Base-by-base conservation (phyloP, 495 filamentous ascomycete genomes). In the Lineolata rhizophorae region DNA sequence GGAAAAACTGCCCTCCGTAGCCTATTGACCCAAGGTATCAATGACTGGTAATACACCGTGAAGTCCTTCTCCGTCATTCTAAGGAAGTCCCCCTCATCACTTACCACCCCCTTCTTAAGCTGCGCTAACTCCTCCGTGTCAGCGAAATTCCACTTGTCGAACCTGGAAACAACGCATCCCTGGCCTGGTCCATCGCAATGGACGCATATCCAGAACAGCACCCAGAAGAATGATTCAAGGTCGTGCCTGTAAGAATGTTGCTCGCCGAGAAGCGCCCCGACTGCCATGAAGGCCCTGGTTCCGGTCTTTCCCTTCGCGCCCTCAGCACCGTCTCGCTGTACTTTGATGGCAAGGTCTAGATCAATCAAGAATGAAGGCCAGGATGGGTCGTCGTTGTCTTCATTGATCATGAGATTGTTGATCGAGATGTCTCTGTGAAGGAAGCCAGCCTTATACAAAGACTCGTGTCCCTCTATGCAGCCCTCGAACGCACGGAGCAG, bases 161-260 rank as follows among this genome's bases (percentile, higher is more conserved):
- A 49, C 9, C 30, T 15, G 31, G 16, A 19, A 9, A 40, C 28
- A 20, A 37, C 35, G 17, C 31, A 30, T 12, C 38, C 30, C 5
- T 34, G 12, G 8, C 35, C 14, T n/a, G n/a, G n/a, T n/a, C n/a
- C n/a, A 27, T 39, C 26, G 19, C 38, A 43, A 32, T 46, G 33
- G 25, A 46, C 40, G 28, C 42, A 48, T 31, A 43, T 45, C 42
- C 45, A 50, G 35, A 52, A 64, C 0, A 66, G 35, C 15, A 67
- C 58, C 55, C 53, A 65, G 38, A 66, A 65, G 42, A 67, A 63
- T 16, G 55, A 66, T 45, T 67, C 58, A 9, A 67, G 50, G 36
- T 60, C 51, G 31, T 61, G 50, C 51, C 57, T 53, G 27, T 57
- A 60, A 3, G 45, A 49, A 40, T 60, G 49, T 11, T 47, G 34